Base-by-base conservation (phyloP, 495 filamentous ascomycete genomes). In the Penicillium odoratum region DNA sequence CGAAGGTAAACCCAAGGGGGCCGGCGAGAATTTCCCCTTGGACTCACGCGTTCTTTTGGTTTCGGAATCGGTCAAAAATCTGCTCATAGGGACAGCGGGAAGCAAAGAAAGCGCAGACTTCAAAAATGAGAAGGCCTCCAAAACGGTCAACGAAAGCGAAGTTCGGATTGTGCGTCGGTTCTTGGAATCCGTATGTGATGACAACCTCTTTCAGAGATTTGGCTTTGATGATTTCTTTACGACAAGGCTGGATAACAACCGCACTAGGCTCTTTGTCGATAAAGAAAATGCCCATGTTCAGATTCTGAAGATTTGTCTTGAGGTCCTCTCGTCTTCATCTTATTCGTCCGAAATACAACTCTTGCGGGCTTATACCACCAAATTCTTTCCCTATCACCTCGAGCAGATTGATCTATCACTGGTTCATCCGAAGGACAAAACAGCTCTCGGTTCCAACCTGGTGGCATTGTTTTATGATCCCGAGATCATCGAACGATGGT, bases 171-270 rank as follows among this genome's bases (percentile, higher is more conserved):
- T 65, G 11, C 48, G 56, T 7, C 48, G 59, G 26, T 62, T 65
- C 28, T 31, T 65, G 7, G 62, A 65, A 8, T 59, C 56, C 0
- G 56, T 65, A 8, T 65, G 62, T 21, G 62, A 65, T 25, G 30
- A 48, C 6, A 62, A 53, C 5, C 21, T 65, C 30, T 65, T 65
- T 34, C 45, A 40, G 7, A 65, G 56, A 40, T 65, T 65, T 16
- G 62, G 53, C 0, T 65, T 65, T n/a, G 59, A 65, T 10, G 59
- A 56, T 0, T 65, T 65, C 43, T 65, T 65, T n/a, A n/a, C n/a
- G n/a, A n/a, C n/a, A n/a, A n/a, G n/a, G n/a, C n/a, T n/a, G n/a
- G n/a, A n/a, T n/a, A n/a, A n/a, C n/a, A n/a, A n/a, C n/a, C n/a
- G n/a, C n/a, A n/a, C n/a, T n/a, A n/a, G n/a, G n/a, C n/a, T n/a